Conservation (phyloP, 2,329 filamentous ascomycete species). For the Fusarium buharicum region DNA sequence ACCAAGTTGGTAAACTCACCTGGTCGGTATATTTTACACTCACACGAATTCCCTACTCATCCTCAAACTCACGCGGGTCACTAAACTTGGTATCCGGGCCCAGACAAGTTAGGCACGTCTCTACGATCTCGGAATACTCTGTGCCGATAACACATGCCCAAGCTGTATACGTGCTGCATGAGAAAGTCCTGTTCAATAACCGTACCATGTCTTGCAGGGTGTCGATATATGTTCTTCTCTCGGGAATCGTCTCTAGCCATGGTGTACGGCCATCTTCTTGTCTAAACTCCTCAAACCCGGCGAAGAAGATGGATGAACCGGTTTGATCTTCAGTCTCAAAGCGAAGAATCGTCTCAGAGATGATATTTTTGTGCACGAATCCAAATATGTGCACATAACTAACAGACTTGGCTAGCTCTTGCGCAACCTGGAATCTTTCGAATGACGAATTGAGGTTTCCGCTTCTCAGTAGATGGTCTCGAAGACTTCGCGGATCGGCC, state of each 20-base stretch:
- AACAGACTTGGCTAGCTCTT: slow-evolving; percentile 47
- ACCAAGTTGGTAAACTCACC: neutral
- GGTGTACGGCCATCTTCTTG: slow-evolving; percentile 25
- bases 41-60: slow-evolving; percentile 22
- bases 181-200: slow-evolving; percentile 52
- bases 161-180: slow-evolving; percentile 67
- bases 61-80: slow-evolving; percentile 35
- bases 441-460: neutral
- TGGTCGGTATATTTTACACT: slow-evolving; percentile 27
- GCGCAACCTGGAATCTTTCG: neutral
- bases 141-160: slow-evolving; percentile 59
- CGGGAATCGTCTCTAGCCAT: slow-evolving; percentile 48
- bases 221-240: slow-evolving; percentile 61
- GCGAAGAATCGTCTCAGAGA: slow-evolving; percentile 55
- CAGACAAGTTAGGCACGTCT: slow-evolving; percentile 51
- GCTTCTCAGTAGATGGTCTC: neutral
- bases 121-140: slow-evolving; percentile 47
- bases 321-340: slow-evolving; percentile 34
- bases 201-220: slow-evolving; percentile 59
- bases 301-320: slow-evolving; percentile 7
- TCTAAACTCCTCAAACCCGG: slow-evolving; percentile 38
- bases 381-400: slow-evolving; percentile 50
- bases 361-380: slow-evolving; percentile 60
- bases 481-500: slow-evolving; percentile 2
- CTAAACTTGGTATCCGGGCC: slow-evolving; percentile 48